phyloP scores from a whole-genome alignment of 2,329 filamentous ascomycete genomes.

The Microcyclospora tardicrescens region DNA sequence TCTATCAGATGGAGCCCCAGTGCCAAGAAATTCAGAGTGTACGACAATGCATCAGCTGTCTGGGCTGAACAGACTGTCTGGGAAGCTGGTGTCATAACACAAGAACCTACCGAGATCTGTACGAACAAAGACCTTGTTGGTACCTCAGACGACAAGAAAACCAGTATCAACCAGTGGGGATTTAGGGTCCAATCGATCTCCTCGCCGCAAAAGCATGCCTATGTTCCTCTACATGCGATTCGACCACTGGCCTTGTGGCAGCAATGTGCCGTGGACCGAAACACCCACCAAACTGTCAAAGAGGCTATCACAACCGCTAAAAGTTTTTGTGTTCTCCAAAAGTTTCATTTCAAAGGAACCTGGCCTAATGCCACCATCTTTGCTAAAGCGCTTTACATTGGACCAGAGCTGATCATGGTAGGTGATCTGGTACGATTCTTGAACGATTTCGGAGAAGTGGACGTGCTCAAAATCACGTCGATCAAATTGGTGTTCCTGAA shows the following conservation, averaged over 20 bases:
- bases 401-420: constrained; percentile 41
- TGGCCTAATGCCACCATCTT: constrained; percentile 44
- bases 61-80: constrained; percentile 31
- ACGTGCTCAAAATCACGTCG: constrained; percentile 41
- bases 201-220: constrained; percentile 39
- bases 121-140: constrained; percentile 34
- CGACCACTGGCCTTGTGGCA: constrained; percentile 40
- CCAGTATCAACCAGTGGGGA: constrained; percentile 35
- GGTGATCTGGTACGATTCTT: constrained; percentile 43
- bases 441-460: constrained; percentile 21
- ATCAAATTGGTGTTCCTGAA: constrained; percentile 39
- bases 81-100: constrained; percentile 45
- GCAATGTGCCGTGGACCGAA: too few species aligned
- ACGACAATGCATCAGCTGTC: constrained; percentile 1
- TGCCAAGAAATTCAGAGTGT: constrained; percentile 12
- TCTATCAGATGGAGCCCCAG: constrained; percentile 19
- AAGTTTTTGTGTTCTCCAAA: constrained; percentile 40
- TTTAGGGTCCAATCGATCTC: constrained; percentile 44
- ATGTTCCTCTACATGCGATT: constrained; percentile 40
- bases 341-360: constrained; percentile 38
- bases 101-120: constrained; percentile 33
- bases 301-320: constrained; percentile 42
- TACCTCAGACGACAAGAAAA: constrained; percentile 26
- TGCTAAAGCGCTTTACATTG: constrained; percentile 42
- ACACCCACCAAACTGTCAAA: constrained; percentile 38